These are phyloP conservation scores for Sugiyamaella novakii DNA, from an alignment of 1,139 yeast species.

Conservation along the genomic window DNA sequence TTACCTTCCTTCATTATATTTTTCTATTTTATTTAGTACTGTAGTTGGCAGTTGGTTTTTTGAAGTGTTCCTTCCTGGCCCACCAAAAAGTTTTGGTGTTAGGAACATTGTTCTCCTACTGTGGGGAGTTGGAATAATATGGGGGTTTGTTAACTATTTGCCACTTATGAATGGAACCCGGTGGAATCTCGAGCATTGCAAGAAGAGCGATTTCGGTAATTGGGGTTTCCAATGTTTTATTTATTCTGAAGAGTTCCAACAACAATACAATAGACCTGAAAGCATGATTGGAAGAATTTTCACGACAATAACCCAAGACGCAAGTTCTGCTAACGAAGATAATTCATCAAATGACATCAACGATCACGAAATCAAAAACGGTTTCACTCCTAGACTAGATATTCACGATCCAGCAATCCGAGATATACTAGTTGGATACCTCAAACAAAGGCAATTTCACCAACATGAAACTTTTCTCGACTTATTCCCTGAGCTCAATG, in stretches of 20 bases:
- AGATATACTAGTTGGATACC: constrained; percentile 3
- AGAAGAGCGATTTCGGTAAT: constrained; percentile 31
- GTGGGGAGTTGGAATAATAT: constrained; percentile 15
- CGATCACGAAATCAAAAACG: constrained; percentile 3
- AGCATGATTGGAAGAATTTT: constrained; percentile 1
- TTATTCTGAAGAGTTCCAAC: constrained; percentile 22
- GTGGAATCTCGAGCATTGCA: constrained; percentile 31
- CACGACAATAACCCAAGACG: constrained; percentile 3
- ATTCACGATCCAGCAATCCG: constrained; percentile 5
- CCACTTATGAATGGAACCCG: constrained; percentile 32
- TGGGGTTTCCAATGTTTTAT: constrained; percentile 37
- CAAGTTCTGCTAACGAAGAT: background rate
- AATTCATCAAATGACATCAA: background rate
- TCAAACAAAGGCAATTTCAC: constrained; percentile 7
- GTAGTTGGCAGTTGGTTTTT: constrained; percentile 24
- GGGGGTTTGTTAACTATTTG: constrained; percentile 22
- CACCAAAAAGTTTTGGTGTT: background rate
- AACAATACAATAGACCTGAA: background rate
- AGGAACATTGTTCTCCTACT: constrained; percentile 12
- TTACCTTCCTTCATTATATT: constrained; percentile 36
- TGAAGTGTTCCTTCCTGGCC: constrained; percentile 5
- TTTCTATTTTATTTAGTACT: constrained; percentile 29
- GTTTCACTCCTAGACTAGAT: constrained; percentile 7
- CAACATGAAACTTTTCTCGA: constrained; percentile 3
- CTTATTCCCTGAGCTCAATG: constrained; percentile 12